Conservation (phyloP, 345 rosid species). For the Alliaria petiolata region DNA sequence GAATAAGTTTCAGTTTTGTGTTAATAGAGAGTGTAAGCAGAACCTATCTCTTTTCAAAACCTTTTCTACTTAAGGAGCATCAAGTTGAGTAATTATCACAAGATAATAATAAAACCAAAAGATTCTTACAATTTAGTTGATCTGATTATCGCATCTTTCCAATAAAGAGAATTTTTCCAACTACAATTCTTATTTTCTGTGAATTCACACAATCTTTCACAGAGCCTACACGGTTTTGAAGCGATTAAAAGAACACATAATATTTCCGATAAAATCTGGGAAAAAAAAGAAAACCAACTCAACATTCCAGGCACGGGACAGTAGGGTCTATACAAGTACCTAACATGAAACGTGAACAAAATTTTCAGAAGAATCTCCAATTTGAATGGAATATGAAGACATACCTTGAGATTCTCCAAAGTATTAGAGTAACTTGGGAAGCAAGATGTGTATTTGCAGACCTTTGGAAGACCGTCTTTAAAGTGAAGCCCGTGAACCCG, state of each 20-base stretch:
- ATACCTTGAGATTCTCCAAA: conserved; percentile 14
- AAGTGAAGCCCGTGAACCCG: too few species aligned
- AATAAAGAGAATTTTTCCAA: not conserved
- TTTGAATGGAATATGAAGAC: not conserved
- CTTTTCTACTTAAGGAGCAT: not conserved
- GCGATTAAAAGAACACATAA: not conserved
- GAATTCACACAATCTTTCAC: not conserved
- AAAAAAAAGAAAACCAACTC: too few species aligned
- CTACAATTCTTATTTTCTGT: not conserved
- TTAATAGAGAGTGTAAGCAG: too few species aligned
- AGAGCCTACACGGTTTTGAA: not conserved
- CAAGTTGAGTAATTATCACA: not conserved
- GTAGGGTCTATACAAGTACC: not conserved
- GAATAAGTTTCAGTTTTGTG: not conserved
- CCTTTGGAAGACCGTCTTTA: too few species aligned
- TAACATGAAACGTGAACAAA: not conserved
- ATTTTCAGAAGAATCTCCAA: not conserved
- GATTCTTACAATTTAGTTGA: not conserved
- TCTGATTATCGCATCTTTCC: not conserved
- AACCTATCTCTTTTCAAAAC: too few species aligned
- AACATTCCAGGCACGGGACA: not conserved
- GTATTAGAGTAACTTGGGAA: too few species aligned
- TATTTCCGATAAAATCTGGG: not conserved
- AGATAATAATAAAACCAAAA: not conserved
- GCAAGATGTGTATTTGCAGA: too few species aligned